Base-by-base conservation (phyloP, 495 filamentous ascomycete species). In the Podospora anserina region DNA sequence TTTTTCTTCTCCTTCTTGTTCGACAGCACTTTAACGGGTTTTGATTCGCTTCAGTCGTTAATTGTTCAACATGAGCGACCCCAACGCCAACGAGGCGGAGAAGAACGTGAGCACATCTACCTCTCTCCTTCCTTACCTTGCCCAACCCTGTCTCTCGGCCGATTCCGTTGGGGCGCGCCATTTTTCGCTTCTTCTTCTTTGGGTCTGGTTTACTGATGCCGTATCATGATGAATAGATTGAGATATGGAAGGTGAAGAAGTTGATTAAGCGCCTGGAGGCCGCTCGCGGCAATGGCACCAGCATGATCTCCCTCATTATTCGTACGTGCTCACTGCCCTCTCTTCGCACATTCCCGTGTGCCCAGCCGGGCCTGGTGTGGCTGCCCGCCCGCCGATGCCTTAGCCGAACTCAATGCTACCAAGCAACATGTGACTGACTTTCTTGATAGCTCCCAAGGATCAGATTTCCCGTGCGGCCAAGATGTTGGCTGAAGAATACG, bases 401-500 rank as follows among this genome's bases (percentile, higher is more conserved):
- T 19, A 20, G 5, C 30, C 27, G n/a, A 20, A 28, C 5, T 2
- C 55, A 58, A 58, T 58, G 23, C n/a, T 30, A n/a, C n/a, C 61
- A 13, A 13, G 27, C 62, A 19, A 49, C 19, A 67, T 54, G 56
- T 28, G 16, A 53, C 53, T 32, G 56, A 61, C 18, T 70, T 56
- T 58, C 69, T 77, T 34, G 77, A 68, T 72, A 96, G 92, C 95
- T 60, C 95, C 95, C 63, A 99, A 97, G 88, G 95, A 97, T 81
- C 95, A 99, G 81, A 87, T 99, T 63, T 97, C 96, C 15, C 88
- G 95, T 68, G 92, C 92, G 53, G 92, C 96, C 55, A 97, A 97
- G 86, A 99, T 99, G 95, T 90, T 99, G 88, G 95, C 95, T 82
- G 95, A 99, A 97, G 94, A 97, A 90, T 97, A 94, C 77, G 93